Evolutionary conservation across 1,139 yeast genomes (phyloP).

Genomic region (Eremothecium cymbalariae): DNA sequence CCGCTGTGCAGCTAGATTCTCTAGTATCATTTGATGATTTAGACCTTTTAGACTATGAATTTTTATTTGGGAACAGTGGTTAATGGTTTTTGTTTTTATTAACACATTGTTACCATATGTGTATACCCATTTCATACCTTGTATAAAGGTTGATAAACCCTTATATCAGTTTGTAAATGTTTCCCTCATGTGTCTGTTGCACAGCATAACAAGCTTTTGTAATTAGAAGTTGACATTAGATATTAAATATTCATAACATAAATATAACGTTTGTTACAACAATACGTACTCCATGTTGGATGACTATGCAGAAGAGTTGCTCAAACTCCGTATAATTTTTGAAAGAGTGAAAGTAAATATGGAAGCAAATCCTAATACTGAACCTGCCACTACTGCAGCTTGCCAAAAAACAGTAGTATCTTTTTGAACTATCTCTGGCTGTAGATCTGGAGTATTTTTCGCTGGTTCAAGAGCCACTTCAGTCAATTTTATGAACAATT

Average conservation of each 20-base stretch:
- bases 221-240: too few species aligned
- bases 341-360: conserved; percentile 21
- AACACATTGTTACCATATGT: too few species aligned
- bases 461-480: conserved; percentile 82
- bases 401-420: conserved; percentile 35
- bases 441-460: conserved; percentile 71
- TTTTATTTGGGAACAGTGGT: conserved; percentile 21
- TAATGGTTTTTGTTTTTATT: too few species aligned
- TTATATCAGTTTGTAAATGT: too few species aligned
- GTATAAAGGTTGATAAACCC: too few species aligned
- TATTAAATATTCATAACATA: too few species aligned
- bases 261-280: too few species aligned
- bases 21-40: conserved; percentile 9
- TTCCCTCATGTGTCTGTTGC: too few species aligned
- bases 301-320: conserved; percentile 5
- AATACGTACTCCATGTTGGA: too few species aligned
- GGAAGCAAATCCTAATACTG: conserved; percentile 49
- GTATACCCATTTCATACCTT: too few species aligned
- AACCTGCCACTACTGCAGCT: conserved; percentile 51
- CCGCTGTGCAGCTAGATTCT: conserved; percentile 1
- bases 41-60: conserved; percentile 27
- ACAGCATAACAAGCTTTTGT: too few species aligned
- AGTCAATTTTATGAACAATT: conserved; percentile 75
- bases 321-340: conserved; percentile 12
- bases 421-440: conserved; percentile 52